phyloP scores from a whole-genome alignment of 306 rosid species.

The Psophocarpus tetragonolobus region DNA sequence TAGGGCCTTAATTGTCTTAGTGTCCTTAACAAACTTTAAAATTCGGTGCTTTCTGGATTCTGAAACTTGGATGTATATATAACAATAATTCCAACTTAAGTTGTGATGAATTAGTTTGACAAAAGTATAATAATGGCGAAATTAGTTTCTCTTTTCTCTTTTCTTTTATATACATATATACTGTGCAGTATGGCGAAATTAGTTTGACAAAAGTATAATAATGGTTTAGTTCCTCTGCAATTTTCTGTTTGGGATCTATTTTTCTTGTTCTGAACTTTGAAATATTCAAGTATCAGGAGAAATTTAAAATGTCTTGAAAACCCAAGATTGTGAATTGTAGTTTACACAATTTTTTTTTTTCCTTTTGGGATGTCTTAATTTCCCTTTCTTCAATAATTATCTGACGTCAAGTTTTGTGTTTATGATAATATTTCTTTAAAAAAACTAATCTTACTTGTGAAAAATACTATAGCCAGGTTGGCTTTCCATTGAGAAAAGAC shows the following conservation, averaged over 20 bases:
- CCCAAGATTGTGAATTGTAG: neutral
- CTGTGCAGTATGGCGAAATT: neutral
- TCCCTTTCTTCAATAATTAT: neutral
- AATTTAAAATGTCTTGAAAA: neutral
- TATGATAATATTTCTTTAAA: neutral
- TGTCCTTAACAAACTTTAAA: neutral
- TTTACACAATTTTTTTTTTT: neutral
- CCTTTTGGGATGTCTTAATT: neutral
- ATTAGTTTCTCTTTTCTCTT: neutral
- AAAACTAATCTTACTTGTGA: slow-evolving; percentile 34
- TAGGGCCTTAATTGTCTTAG: neutral
- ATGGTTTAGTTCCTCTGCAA: slow-evolving; percentile 15
- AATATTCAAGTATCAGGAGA: neutral
- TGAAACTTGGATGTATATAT: neutral
- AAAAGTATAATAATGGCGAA: too few species aligned
- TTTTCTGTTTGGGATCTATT: slow-evolving; percentile 6
- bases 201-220: neutral
- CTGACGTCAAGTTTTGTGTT: neutral
- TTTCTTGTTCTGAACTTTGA: neutral
- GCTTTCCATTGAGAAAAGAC: slow-evolving; percentile 28
- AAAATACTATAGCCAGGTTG: slow-evolving; percentile 40
- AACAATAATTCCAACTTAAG: neutral
- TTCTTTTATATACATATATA: neutral
- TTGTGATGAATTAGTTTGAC: neutral
- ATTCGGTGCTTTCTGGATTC: neutral